Conservation (phyloP, 805 yeast species). For the Ogataea henricii region DNA sequence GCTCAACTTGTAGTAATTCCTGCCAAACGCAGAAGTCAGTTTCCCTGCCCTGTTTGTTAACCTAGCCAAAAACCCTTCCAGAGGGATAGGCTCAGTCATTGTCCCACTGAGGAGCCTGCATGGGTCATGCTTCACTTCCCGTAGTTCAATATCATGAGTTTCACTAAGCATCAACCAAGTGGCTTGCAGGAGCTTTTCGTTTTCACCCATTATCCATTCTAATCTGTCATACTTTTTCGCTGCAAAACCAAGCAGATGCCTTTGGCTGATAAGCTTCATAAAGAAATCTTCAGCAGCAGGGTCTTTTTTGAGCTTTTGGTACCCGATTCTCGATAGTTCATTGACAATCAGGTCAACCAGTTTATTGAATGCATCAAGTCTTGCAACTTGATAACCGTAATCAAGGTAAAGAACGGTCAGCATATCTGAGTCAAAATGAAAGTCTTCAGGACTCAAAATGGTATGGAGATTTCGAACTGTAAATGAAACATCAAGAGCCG, state of each 20-base stretch:
- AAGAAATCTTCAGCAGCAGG: constrained; percentile 19
- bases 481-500: constrained; percentile 46
- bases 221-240: constrained; percentile 73
- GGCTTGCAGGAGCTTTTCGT: constrained; percentile 43
- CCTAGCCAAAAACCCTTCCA: constrained; percentile 79
- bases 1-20: constrained; percentile 50
- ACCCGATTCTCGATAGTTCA: constrained; percentile 21
- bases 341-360: constrained; percentile 40
- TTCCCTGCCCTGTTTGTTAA: constrained; percentile 53
- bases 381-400: constrained; percentile 30
- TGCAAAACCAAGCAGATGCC: constrained; percentile 41
- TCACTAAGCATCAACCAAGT: constrained; percentile 44
- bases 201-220: constrained; percentile 62
- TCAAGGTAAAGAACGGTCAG: constrained; percentile 6
- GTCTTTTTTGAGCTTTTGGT: constrained; percentile 6
- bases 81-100: constrained; percentile 62
- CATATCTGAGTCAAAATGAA: neutral
- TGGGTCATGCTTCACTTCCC: constrained; percentile 48
- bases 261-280: constrained; percentile 24
- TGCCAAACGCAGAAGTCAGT: constrained; percentile 27
- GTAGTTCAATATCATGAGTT: constrained; percentile 61
- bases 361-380: constrained; percentile 37
- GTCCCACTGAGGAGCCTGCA: constrained; percentile 29
- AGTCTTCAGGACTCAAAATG: constrained; percentile 12
- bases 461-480: constrained; percentile 34